Base-by-base conservation (phyloP, 306 rosid species). In the Lathyrus aphaca region DNA sequence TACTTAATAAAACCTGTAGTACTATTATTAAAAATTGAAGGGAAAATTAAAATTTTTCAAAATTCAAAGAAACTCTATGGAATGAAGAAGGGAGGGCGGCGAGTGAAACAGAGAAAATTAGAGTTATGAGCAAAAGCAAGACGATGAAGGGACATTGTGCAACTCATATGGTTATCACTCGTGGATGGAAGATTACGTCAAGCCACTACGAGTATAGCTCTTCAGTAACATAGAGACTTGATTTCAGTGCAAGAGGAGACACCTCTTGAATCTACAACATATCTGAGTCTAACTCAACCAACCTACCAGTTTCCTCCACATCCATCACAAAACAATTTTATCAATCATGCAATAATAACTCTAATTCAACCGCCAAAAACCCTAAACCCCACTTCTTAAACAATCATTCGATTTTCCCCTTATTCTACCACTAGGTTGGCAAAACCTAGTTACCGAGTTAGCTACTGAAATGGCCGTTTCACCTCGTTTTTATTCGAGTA, bases 231-330 rank as follows among this genome's bases (percentile, higher is more conserved):
- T 44, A 58, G 40, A 88, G 90, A 78, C 74, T 83, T 32, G 85
- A 39, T 82, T 89, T 87, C 51, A 89, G 69, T n/a, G 85, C 86
- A 32, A 69, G 48, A 56, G 90, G 69, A 32, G 96, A 87, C 75
- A 89, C 77, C 68, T 89, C 96, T 13, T 81, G 90, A 66, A 89
- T 92, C 76, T 85, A 88, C 86, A 89, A 82, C 77, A 85, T 81
- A 43, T 87, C 96, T 45, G 92, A 69, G 84, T 87, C 96, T 77
- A 89, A 80, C 45, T 74, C 73, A 65, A 70, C 66, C 53, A 71
- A 69, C 72, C 87, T 88, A 56, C 69, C 81, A 40, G 61, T 77
- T 74, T 72, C 80, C 77, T 87, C 92, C 70, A 89, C 86, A 58
- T 89, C 90, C 96, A 89, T 89, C 70, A 17, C 77, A n/a, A 73